Evolutionary conservation across 2,329 filamentous ascomycete species (phyloP).

Genomic region (Fusarium concolor): DNA sequence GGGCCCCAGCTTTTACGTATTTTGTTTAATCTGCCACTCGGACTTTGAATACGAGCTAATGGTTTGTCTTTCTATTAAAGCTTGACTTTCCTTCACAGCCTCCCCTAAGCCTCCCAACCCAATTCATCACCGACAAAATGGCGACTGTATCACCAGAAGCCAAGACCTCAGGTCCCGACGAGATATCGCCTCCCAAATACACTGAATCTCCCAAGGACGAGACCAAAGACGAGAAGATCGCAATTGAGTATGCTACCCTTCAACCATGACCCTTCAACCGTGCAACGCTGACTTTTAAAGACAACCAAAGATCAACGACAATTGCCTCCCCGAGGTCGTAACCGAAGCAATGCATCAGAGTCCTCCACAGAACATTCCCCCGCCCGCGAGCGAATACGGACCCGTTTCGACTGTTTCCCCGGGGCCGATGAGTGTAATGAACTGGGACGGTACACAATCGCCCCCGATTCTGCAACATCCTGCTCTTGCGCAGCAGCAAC

Average conservation of each 20-base stretch:
- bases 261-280: too few species aligned
- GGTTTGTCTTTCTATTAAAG: neutral
- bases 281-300: slow-evolving; percentile 3
- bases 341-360: neutral
- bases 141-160: slow-evolving; percentile 26
- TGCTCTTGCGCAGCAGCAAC: slow-evolving; percentile 21
- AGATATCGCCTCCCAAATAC: slow-evolving; percentile 42
- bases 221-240: slow-evolving; percentile 41
- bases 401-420: slow-evolving; percentile 24
- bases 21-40: slow-evolving; percentile 8
- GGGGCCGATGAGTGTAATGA: slow-evolving; percentile 8
- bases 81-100: neutral
- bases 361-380: neutral
- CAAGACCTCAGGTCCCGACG: slow-evolving; percentile 7
- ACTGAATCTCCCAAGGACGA: slow-evolving; percentile 19
- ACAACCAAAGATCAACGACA: slow-evolving; percentile 28
- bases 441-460: slow-evolving; percentile 25
- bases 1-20: slow-evolving; percentile 7
- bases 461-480: slow-evolving; percentile 35
- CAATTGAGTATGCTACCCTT: slow-evolving; percentile 18
- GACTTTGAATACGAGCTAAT: neutral
- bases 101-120: neutral
- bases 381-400: slow-evolving; percentile 5
- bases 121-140: slow-evolving; percentile 4
- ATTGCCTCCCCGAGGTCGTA: slow-evolving; percentile 44